These are phyloP conservation scores for Hsuehochloa calcarea DNA, from an alignment of 176 grass and related monocot species.

Conservation along the genomic window DNA sequence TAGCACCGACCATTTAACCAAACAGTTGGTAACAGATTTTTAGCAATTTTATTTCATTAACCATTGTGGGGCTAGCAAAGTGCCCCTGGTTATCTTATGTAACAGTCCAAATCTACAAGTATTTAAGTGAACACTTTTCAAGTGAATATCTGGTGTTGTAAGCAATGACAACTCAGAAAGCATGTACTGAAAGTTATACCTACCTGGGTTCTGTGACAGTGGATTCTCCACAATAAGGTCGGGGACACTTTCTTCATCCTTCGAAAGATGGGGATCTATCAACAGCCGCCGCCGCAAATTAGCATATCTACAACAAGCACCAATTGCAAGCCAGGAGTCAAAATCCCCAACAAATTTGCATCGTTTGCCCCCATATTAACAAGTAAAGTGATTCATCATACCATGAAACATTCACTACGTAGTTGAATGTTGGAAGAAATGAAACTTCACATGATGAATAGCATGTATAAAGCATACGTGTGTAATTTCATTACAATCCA, in stretches of 20 bases:
- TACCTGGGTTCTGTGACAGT: conserved; percentile 90
- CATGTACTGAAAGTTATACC: conserved; percentile 5
- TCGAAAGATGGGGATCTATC: conserved; percentile 85
- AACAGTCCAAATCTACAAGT: background rate
- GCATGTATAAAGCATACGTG: background rate
- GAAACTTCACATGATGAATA: background rate
- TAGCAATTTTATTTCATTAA: background rate
- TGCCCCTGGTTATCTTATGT: background rate
- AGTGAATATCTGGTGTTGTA: background rate
- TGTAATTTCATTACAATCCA: background rate
- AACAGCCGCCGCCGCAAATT: conserved; percentile 69
- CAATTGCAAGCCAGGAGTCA: background rate
- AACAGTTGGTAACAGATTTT: background rate
- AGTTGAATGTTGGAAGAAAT: background rate
- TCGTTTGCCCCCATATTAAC: background rate
- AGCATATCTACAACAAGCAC: conserved; percentile 58
- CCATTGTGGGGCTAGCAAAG: background rate
- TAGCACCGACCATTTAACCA: conserved; percentile 10
- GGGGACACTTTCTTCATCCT: conserved; percentile 65
- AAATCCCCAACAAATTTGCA: background rate
- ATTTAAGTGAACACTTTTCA: background rate
- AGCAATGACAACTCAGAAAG: conserved; percentile 10
- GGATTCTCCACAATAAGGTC: conserved; percentile 75
- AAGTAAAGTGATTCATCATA: background rate
- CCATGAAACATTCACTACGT: background rate